Conservation (phyloP, 108 stramenopile genomes). For the Thalassiosira profunda region DNA sequence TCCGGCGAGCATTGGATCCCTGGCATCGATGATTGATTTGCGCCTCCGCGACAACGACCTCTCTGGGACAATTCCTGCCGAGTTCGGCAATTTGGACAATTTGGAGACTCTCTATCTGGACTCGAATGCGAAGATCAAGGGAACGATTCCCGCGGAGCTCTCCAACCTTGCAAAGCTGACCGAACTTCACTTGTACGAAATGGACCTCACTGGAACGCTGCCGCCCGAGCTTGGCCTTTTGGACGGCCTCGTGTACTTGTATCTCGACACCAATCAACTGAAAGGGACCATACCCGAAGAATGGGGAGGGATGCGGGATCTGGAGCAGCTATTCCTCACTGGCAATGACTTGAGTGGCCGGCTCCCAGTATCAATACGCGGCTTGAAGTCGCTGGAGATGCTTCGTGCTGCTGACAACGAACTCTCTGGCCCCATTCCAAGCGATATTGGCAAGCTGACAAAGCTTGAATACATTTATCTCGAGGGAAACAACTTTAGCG, state of each 20-base stretch:
- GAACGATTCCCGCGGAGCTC: conserved; percentile 62
- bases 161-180: conserved; percentile 46
- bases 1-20: conserved; percentile 46
- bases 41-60: conserved; percentile 30
- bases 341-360: conserved; percentile 61
- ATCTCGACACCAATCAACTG: conserved; percentile 36
- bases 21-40: conserved; percentile 44
- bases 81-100: conserved; percentile 22
- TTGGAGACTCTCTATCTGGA: conserved; percentile 43
- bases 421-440: conserved; percentile 34
- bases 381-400: conserved; percentile 29
- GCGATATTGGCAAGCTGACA: conserved; percentile 40
- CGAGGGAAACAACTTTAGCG: conserved; percentile 35
- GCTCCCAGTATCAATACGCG: conserved; percentile 40
- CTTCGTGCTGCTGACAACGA: conserved; percentile 38
- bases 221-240: conserved; percentile 64
- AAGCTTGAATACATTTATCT: conserved; percentile 45
- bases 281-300: conserved; percentile 50
- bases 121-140: conserved; percentile 50
- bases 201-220: conserved; percentile 55
- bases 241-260: conserved; percentile 30
- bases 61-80: conserved; percentile 40
- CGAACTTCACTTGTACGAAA: conserved; percentile 45
- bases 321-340: conserved; percentile 37
- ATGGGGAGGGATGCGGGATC: conserved; percentile 40